Evolutionary conservation across 768 basidiomycete genomes (phyloP).

Genomic region (Boletus sensibilis): DNA sequence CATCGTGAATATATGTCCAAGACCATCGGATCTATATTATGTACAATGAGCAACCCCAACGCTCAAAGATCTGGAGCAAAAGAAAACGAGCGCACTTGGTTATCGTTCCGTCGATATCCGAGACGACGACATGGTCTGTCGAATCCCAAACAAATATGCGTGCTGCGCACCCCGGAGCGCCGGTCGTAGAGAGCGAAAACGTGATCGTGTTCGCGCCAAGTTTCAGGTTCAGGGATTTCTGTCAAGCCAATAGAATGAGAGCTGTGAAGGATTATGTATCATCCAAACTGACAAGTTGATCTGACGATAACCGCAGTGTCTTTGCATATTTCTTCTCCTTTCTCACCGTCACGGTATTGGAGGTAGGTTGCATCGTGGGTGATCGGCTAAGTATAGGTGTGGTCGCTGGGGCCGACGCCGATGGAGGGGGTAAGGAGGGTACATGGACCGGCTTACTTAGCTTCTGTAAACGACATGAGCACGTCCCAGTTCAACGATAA

Average conservation of each 20-base stretch:
- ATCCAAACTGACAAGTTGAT: slow-evolving; percentile 71
- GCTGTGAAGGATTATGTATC: neutral
- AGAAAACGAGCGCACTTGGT: slow-evolving; percentile 70
- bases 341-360: slow-evolving; percentile 4
- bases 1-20: slow-evolving; percentile 96
- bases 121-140: slow-evolving; percentile 87
- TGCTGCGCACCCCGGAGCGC: slow-evolving; percentile 81
- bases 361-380: slow-evolving; percentile 30
- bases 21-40: slow-evolving; percentile 76
- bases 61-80: neutral
- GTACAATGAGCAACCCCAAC: neutral
- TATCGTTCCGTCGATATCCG: slow-evolving; percentile 98
- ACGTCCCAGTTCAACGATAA: neutral
- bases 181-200: slow-evolving; percentile 86
- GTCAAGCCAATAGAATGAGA: slow-evolving; percentile 4
- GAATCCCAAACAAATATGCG: slow-evolving; percentile 95
- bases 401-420: slow-evolving; percentile 47
- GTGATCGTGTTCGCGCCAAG: slow-evolving; percentile 89
- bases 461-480: slow-evolving; percentile 16
- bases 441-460: slow-evolving; percentile 1
- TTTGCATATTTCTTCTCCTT: slow-evolving; percentile 73
- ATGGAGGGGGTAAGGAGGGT: slow-evolving; percentile 14
- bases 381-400: slow-evolving; percentile 36
- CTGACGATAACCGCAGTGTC: slow-evolving; percentile 88
- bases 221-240: slow-evolving; percentile 86